Evolutionary conservation across 495 filamentous ascomycete species (phyloP).

Genomic region (Talaromyces trachyspermus): DNA sequence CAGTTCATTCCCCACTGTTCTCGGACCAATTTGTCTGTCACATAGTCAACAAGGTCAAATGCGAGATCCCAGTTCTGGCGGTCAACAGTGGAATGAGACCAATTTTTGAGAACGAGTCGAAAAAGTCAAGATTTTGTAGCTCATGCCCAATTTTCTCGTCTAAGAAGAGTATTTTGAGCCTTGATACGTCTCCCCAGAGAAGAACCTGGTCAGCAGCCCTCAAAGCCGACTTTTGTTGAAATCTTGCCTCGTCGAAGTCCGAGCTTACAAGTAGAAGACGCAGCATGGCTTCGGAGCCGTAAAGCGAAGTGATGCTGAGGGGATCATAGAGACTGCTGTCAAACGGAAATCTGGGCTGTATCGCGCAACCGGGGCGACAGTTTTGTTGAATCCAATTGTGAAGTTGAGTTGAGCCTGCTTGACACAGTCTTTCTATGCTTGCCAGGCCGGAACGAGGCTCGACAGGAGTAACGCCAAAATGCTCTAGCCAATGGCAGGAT

Average conservation of each 20-base stretch:
- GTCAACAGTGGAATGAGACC: slow-evolving; percentile 1
- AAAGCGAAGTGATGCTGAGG: slow-evolving; percentile 20
- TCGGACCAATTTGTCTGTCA: slow-evolving; percentile 8
- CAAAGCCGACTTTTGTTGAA: slow-evolving; percentile 11
- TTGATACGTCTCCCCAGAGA: slow-evolving; percentile 15
- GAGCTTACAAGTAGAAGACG: slow-evolving; percentile 14
- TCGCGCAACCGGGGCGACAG: slow-evolving; percentile 17
- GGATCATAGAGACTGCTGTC: slow-evolving; percentile 18
- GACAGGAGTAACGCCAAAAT: slow-evolving; percentile 10
- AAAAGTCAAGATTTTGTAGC: slow-evolving; percentile 8
- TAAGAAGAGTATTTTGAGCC: slow-evolving; percentile 16
- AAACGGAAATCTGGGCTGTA: slow-evolving; percentile 17
- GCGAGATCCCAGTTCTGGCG: slow-evolving; percentile 7
- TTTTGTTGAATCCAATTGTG: slow-evolving; percentile 21
- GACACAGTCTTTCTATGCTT: slow-evolving; percentile 16
- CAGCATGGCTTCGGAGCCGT: slow-evolving; percentile 18
- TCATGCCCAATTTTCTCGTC: slow-evolving; percentile 11
- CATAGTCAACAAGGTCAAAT: slow-evolving; percentile 12
- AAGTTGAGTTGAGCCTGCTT: slow-evolving; percentile 15
- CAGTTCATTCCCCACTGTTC: slow-evolving; percentile 12
- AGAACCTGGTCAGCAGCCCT: slow-evolving; percentile 18
- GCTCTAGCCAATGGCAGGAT: slow-evolving; percentile 17
- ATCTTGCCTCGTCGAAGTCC: slow-evolving; percentile 11
- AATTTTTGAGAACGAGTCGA: slow-evolving; percentile 5
- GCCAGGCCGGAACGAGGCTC: slow-evolving; percentile 14